These are phyloP conservation scores for Pilatotrama ljubarskyi DNA, from an alignment of 768 basidiomycete genomes.

Conservation along the genomic window DNA sequence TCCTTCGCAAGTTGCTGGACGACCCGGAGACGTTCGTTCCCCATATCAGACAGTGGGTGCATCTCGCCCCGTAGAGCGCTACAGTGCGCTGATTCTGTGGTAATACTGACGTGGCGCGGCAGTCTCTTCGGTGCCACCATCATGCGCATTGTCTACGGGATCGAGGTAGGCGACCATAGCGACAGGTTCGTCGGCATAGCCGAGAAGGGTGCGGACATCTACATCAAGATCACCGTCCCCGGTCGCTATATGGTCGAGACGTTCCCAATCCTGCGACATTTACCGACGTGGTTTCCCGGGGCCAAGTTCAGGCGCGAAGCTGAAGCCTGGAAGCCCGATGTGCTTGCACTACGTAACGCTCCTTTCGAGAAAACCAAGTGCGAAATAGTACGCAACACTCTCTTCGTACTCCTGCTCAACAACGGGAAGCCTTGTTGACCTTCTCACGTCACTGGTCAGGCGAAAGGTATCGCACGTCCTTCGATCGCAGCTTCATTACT, in stretches of 20 bases:
- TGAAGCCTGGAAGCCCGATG: neutral
- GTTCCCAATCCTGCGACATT: conserved; percentile 27
- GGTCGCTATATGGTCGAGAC: conserved; percentile 33
- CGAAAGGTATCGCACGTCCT: conserved; percentile 6
- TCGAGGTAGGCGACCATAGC: conserved; percentile 25
- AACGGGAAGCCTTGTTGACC: no score
- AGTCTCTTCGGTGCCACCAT: conserved; percentile 16
- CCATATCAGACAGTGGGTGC: conserved; percentile 9
- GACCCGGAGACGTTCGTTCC: conserved; percentile 8
- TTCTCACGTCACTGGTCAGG: no score
- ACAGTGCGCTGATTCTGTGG: neutral
- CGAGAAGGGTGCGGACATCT: conserved; percentile 29
- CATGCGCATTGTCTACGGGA: conserved; percentile 33
- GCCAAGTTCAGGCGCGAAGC: conserved; percentile 15
- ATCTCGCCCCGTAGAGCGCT: neutral
- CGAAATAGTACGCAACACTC: neutral
- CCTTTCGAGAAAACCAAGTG: neutral
- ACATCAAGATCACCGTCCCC: conserved; percentile 25
- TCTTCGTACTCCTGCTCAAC: no score
- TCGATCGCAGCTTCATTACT: conserved; percentile 6
- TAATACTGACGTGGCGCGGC: no score
- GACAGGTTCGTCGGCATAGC: conserved; percentile 30
- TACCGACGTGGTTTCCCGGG: conserved; percentile 24
- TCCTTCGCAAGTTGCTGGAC: conserved; percentile 1
- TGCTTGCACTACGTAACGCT: neutral